Conservation (phyloP, 2,329 filamentous ascomycete species). For the Dothiorella sarmentorum region DNA sequence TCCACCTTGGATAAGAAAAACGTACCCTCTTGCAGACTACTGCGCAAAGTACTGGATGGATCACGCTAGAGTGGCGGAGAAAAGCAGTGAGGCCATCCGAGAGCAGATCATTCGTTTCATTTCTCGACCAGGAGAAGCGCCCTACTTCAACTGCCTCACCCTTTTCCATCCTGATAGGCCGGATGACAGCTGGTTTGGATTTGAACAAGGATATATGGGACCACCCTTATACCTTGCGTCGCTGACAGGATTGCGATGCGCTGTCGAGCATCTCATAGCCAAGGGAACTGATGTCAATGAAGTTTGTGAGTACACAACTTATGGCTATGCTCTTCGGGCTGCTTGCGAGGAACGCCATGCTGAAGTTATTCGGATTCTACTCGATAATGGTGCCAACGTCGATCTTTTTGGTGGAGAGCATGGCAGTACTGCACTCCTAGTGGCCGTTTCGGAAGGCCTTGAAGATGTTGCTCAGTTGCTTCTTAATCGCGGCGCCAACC, state of each 20-base stretch:
- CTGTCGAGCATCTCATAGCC: not conserved
- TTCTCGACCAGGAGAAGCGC: slow-evolving; percentile 20
- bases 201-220: no score
- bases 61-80: slow-evolving; percentile 23
- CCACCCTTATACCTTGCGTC: not conserved
- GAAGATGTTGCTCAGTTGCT: no score
- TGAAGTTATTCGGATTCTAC: not conserved
- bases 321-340: not conserved
- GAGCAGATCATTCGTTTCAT: slow-evolving; percentile 8
- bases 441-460: not conserved
- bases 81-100: slow-evolving; percentile 17
- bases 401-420: not conserved
- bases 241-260: not conserved
- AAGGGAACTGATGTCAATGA: slow-evolving; percentile 4
- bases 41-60: slow-evolving; percentile 28
- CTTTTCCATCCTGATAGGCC: slow-evolving; percentile 23
- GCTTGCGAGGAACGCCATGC: not conserved
- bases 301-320: not conserved
- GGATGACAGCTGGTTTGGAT: not conserved
- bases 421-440: not conserved
- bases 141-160: slow-evolving; percentile 25
- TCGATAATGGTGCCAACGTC: slow-evolving; percentile 14
- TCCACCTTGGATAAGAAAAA: not conserved
- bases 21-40: slow-evolving; percentile 28
- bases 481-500: no score